These are phyloP conservation scores for Silene noctiflora DNA, from an alignment of 179 eudicot genomes.

Conservation along the genomic window DNA sequence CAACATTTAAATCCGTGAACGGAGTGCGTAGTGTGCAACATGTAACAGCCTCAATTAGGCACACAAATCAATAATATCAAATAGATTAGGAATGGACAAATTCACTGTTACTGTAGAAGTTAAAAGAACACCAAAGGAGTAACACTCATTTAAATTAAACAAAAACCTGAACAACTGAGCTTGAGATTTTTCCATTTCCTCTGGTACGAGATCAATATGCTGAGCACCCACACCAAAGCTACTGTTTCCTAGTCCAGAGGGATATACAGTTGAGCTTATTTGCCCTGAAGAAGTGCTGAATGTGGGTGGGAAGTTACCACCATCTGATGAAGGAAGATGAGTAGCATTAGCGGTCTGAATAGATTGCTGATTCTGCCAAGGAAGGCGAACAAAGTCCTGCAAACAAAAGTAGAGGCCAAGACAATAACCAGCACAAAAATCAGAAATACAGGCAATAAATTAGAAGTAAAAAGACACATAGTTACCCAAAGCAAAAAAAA, in stretches of 20 bases:
- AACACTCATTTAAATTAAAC: too few species aligned
- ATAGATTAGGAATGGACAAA: neutral
- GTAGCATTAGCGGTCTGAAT: constrained; percentile 48
- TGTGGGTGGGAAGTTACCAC: constrained; percentile 44
- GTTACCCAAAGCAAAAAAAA: neutral
- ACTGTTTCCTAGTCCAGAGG: constrained; percentile 54
- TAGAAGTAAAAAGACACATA: neutral
- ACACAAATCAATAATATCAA: neutral
- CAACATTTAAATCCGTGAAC: neutral
- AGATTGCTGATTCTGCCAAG: constrained; percentile 80
- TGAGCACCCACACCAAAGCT: constrained; percentile 53
- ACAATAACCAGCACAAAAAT: constrained; percentile 7
- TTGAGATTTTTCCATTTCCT: constrained; percentile 57
- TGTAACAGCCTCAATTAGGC: neutral
- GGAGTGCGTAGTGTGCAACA: neutral
- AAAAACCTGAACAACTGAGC: constrained; percentile 56
- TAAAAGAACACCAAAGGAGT: neutral
- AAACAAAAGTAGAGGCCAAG: constrained; percentile 10
- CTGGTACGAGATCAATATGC: constrained; percentile 58
- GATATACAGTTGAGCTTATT: constrained; percentile 42
- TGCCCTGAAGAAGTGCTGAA: constrained; percentile 59
- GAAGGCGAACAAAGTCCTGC: constrained; percentile 89
- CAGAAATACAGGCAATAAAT: neutral
- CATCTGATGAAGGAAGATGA: constrained; percentile 48
- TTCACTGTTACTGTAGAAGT: neutral